Evolutionary conservation across 768 basidiomycete genomes (phyloP), one percentile per base, ranked within the genome.

Genomic region (Pulveroboletus sp.): DNA sequence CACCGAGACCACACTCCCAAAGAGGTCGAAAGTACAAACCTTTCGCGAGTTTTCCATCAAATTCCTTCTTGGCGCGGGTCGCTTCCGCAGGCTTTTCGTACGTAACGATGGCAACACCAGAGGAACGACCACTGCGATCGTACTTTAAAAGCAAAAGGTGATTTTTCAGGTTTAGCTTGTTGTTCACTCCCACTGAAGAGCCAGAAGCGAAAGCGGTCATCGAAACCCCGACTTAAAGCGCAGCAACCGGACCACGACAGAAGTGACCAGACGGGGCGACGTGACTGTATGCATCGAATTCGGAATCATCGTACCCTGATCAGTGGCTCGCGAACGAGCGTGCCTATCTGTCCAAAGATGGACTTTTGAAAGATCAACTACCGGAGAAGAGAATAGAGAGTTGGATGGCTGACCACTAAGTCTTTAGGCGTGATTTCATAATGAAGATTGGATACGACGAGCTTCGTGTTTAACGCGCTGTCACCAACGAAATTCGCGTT

Each of bases 71-170:
- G 46, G 92, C 93, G 51, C 78, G 76, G 32, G 83, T 81, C 29
- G 93, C 93, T 66, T 95, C 89, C 47, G 78, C 76, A 16, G 78
- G 59, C 3, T 83, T 89, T 70, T 90, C 86, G 71, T 84, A 95
- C 9, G 82, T 76, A 65, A 96, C 74, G 58, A 82, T 79, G 50
- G 87, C 93, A 58, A 82, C 77, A 51, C 93, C 93, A 17, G 80
- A 82, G 39, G 93, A 95, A 66, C 93, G 88, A 58, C 93, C 93
- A 60, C 93, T 94, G 67, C 88, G 85, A 73, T 96, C 93, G 76
- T 93, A 96, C 93, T 96, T 80, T 64, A 73, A 72, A 68, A 72
- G 67, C 63, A 63, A 67, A 69, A 65, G 63, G 63, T 65, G 65
- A 60, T 69, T 76, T 78, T 65, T 77, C 73, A 82, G 68, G 81